Conservation (phyloP, 768 basidiomycete species). For the Tylopilus sp. region DNA sequence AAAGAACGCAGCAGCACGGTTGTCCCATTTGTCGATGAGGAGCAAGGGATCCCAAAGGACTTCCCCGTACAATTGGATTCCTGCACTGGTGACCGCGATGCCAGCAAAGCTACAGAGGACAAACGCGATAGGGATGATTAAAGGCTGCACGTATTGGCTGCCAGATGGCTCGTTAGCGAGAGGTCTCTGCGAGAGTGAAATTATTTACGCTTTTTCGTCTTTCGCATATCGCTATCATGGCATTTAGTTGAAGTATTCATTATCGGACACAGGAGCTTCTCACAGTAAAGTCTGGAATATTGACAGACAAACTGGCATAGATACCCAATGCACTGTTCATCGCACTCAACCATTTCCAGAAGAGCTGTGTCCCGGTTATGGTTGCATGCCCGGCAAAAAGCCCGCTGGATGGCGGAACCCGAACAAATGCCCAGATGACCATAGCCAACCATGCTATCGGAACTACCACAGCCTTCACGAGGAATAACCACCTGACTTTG, state of each 20-base stretch:
- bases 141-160: slow-evolving; percentile 70
- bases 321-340: slow-evolving; percentile 76
- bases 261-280: background rate
- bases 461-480: slow-evolving; percentile 62
- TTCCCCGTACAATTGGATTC: slow-evolving; percentile 51
- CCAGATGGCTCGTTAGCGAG: slow-evolving; percentile 3
- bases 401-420: slow-evolving; percentile 58
- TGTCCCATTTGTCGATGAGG: slow-evolving; percentile 80
- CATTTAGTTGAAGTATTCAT: background rate
- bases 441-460: slow-evolving; percentile 67
- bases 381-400: slow-evolving; percentile 51
- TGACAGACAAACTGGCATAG: slow-evolving; percentile 70
- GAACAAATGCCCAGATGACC: slow-evolving; percentile 76
- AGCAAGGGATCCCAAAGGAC: slow-evolving; percentile 59
- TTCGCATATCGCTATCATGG: slow-evolving; percentile 62
- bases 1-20: slow-evolving; percentile 84
- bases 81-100: slow-evolving; percentile 77
- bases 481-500: slow-evolving; percentile 72
- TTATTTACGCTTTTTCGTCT: slow-evolving; percentile 39
- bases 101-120: slow-evolving; percentile 77
- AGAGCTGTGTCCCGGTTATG: slow-evolving; percentile 46
- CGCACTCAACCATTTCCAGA: slow-evolving; percentile 77
- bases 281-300: slow-evolving; percentile 83
- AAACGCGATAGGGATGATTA: slow-evolving; percentile 76
- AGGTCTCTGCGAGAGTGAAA: background rate